These are phyloP conservation scores for Laetiporus sulphureus DNA, from an alignment of 1,284 basidiomycete species.

Conservation along the genomic window DNA sequence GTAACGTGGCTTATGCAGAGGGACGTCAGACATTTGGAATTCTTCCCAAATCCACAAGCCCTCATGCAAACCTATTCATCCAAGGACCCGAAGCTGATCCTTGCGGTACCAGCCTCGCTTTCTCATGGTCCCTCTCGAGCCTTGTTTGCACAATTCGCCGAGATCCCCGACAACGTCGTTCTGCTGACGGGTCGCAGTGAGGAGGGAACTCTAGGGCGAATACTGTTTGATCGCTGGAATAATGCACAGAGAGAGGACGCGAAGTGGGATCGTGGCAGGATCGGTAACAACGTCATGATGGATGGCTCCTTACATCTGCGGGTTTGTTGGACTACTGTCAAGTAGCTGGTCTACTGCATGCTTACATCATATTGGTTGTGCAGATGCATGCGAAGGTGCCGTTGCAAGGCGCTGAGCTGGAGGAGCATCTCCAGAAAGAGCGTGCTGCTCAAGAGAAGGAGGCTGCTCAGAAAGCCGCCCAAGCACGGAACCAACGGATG, in stretches of 20 bases:
- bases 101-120: constrained; percentile 88
- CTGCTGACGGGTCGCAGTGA: constrained; percentile 77
- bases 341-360: not conserved
- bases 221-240: constrained; percentile 87
- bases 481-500: constrained; percentile 80
- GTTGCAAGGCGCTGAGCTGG: constrained; percentile 80
- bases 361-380: not conserved
- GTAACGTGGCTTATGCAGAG: not conserved
- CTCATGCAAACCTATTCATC: constrained; percentile 80
- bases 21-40: constrained; percentile 70
- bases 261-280: constrained; percentile 84
- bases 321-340: no score
- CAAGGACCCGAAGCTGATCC: constrained; percentile 86
- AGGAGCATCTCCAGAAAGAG: constrained; percentile 75
- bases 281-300: constrained; percentile 80
- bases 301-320: constrained; percentile 61
- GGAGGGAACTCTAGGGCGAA: constrained; percentile 72
- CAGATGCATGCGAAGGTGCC: constrained; percentile 89
- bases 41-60: constrained; percentile 80
- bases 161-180: constrained; percentile 77
- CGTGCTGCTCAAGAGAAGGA: constrained; percentile 79
- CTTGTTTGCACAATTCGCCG: constrained; percentile 82
- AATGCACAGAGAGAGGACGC: constrained; percentile 66
- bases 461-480: constrained; percentile 80
- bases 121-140: constrained; percentile 89